These are phyloP conservation scores for Cylindrotheca fusiformis DNA, from an alignment of 108 stramenopile species.

Conservation along the genomic window DNA sequence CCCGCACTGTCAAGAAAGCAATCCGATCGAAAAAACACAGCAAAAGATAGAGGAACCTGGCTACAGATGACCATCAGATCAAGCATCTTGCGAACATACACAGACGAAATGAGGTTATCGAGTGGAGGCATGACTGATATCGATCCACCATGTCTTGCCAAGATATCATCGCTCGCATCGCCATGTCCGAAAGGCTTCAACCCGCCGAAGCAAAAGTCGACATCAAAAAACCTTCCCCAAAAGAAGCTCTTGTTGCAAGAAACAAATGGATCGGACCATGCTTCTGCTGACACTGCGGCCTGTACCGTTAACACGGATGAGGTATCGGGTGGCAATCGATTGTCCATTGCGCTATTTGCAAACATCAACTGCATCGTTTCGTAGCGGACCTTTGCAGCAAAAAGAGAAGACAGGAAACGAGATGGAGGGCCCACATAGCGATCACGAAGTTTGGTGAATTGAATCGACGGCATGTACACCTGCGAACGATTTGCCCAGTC, in stretches of 20 bases:
- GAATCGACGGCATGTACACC: constrained; percentile 35
- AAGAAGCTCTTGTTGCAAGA: constrained; percentile 54
- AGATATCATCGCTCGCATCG: constrained; percentile 40
- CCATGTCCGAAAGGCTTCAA: constrained; percentile 60
- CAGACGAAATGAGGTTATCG: constrained; percentile 72
- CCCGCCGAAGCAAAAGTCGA: constrained; percentile 75
- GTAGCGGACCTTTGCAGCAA: constrained; percentile 63
- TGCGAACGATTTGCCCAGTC: constrained; percentile 67
- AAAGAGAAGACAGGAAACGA: constrained; percentile 61
- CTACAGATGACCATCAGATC: constrained; percentile 45
- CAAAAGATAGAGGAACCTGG: constrained; percentile 63
- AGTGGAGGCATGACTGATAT: constrained; percentile 58
- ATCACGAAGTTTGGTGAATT: constrained; percentile 45
- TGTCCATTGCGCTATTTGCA: constrained; percentile 60
- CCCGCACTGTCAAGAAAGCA: constrained; percentile 53
- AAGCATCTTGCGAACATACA: constrained; percentile 58
- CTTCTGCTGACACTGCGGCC: constrained; percentile 52
- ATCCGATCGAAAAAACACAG: constrained; percentile 56
- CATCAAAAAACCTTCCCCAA: constrained; percentile 70
- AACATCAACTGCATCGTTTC: constrained; percentile 67
- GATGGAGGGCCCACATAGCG: constrained; percentile 61
- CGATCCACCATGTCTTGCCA: constrained; percentile 47
- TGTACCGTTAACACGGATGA: constrained; percentile 35
- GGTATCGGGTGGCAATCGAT: constrained; percentile 46
- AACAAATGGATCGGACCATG: constrained; percentile 66